These are phyloP conservation scores for Fermentozyma sake DNA, from an alignment of 1,139 yeast species.

Conservation along the genomic window DNA sequence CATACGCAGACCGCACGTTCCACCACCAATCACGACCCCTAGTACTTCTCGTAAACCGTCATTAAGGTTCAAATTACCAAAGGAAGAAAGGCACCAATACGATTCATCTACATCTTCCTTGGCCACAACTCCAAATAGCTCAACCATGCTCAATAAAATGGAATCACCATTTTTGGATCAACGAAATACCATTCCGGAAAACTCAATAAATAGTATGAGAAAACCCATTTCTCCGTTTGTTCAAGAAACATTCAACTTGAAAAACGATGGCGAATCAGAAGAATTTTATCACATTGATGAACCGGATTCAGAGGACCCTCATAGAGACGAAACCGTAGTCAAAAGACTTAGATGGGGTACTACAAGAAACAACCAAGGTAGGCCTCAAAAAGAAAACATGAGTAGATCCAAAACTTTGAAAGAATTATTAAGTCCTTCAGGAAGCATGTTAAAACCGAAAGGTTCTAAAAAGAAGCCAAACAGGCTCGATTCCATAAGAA, in stretches of 20 bases:
- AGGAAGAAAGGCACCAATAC: conserved; percentile 5
- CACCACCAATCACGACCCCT: conserved; percentile 1
- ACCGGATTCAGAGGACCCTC: conserved; percentile 4
- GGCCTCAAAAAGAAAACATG: conserved; percentile 46
- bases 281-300: conserved; percentile 6
- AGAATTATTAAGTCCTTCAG: conserved; percentile 20
- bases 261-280: conserved; percentile 6
- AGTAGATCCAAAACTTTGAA: conserved; percentile 45
- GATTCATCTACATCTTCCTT: conserved; percentile 5
- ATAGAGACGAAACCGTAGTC: conserved; percentile 34
- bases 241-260: conserved; percentile 10
- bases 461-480: conserved; percentile 4
- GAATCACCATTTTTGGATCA: conserved; percentile 25
- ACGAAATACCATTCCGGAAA: conserved; percentile 16
- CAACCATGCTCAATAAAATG: conserved; percentile 2
- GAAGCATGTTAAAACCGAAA: conserved; percentile 5
- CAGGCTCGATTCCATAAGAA: conserved; percentile 14
- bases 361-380: conserved; percentile 71
- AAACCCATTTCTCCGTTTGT: conserved; percentile 19
- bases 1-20: conserved; percentile 1
- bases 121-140: conserved; percentile 1
- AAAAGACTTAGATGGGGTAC: conserved; percentile 91
- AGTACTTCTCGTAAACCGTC: conserved; percentile 6
- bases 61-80: conserved; percentile 9
- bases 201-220: conserved; percentile 15